phyloP scores from a whole-genome alignment of 2,329 filamentous ascomycete genomes.

The Aspergillus flavus region DNA sequence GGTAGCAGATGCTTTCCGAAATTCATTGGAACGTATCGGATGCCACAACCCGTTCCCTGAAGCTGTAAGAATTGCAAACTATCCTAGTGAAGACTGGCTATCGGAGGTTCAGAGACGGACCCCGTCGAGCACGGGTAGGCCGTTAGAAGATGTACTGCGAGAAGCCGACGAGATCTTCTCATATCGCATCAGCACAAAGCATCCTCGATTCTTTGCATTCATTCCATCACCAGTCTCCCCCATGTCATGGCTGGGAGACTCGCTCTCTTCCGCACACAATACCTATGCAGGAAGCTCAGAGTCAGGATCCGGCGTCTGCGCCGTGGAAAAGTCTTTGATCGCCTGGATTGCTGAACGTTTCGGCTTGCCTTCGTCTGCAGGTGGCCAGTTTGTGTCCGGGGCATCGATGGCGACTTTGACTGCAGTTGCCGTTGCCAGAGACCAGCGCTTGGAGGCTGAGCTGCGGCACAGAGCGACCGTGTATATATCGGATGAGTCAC shows the following conservation, averaged over 20 bases:
- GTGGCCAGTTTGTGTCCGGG: conserved; percentile 23
- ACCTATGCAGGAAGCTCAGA: conserved; percentile 5
- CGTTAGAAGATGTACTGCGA: background rate
- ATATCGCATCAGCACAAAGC: background rate
- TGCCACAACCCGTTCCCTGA: too few species aligned
- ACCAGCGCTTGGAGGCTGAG: conserved; percentile 12
- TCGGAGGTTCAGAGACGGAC: background rate
- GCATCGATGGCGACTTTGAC: conserved; percentile 26
- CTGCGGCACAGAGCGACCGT: conserved; percentile 11
- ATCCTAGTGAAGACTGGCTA: background rate
- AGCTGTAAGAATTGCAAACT: background rate
- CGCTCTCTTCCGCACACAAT: conserved; percentile 6
- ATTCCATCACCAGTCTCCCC: conserved; percentile 13
- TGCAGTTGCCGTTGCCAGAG: conserved; percentile 22
- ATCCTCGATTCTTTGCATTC: conserved; percentile 16
- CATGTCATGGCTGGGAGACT: conserved; percentile 12
- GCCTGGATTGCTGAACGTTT: conserved; percentile 19
- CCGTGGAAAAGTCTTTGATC: conserved; percentile 15
- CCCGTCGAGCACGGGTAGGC: background rate
- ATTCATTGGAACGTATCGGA: background rate
- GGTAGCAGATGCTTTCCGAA: background rate
- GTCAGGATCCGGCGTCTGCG: conserved; percentile 13
- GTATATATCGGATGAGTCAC: conserved; percentile 23
- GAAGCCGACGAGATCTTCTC: conserved; percentile 3
- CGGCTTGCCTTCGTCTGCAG: conserved; percentile 19